Conservation (phyloP, 805 yeast species). For the Myxozyma geophila region DNA sequence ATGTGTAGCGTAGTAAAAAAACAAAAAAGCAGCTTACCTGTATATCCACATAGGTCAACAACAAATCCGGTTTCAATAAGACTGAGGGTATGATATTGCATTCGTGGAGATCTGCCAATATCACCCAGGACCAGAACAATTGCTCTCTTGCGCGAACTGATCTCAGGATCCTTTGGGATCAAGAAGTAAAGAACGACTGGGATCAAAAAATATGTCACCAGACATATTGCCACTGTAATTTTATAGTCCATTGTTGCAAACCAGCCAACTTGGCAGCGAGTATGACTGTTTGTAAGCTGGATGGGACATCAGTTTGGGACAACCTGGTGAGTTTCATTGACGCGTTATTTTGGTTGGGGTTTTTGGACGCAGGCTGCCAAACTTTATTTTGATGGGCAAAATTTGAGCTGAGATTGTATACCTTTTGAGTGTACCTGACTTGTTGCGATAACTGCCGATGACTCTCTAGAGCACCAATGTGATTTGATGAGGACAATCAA, state of each 20-base stretch:
- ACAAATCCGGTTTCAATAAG: slow-evolving; percentile 68
- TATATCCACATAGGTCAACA: slow-evolving; percentile 85
- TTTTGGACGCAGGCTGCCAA: too few relatives aligned
- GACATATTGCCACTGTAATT: slow-evolving; percentile 16
- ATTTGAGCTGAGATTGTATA: too few relatives aligned
- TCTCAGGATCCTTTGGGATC: slow-evolving; percentile 31
- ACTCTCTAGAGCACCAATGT: too few relatives aligned
- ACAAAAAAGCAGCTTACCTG: slow-evolving; percentile 36
- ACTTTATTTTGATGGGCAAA: too few relatives aligned
- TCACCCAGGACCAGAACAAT: slow-evolving; percentile 89
- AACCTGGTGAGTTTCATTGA: not conserved
- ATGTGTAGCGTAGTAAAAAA: not conserved
- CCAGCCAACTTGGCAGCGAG: too few relatives aligned
- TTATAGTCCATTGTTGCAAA: not conserved
- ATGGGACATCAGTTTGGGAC: not conserved
- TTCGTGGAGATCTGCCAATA: slow-evolving; percentile 92
- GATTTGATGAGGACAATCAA: too few relatives aligned
- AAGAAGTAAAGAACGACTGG: slow-evolving; percentile 33
- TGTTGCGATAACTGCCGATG: too few relatives aligned
- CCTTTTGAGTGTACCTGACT: too few relatives aligned
- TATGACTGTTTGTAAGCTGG: not conserved
- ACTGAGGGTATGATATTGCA: slow-evolving; percentile 85
- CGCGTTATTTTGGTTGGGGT: slow-evolving; percentile 5
- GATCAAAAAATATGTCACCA: slow-evolving; percentile 29
- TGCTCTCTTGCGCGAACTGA: slow-evolving; percentile 53